These are phyloP conservation scores for Mucor circinelloides DNA, from an alignment of 371 early-diverging fungal genomes.

Conservation along the genomic window DNA sequence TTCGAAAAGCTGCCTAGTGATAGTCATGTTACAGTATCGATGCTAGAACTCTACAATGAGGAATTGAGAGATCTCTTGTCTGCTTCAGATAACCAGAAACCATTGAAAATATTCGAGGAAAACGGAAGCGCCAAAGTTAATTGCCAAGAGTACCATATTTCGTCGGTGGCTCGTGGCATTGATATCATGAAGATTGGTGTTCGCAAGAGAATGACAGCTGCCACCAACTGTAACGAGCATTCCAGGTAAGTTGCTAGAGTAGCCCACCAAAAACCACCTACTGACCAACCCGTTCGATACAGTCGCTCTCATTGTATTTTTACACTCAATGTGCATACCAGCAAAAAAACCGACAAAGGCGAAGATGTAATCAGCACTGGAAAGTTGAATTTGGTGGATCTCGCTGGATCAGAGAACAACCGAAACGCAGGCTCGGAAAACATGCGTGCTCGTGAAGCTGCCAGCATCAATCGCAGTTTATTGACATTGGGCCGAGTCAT, in stretches of 20 bases:
- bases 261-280: background rate
- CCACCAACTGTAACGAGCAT: conserved; percentile 89
- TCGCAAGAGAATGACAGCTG: conserved; percentile 78
- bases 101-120: conserved; percentile 66
- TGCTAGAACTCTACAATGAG: conserved; percentile 99
- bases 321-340: conserved; percentile 84
- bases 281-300: background rate
- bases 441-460: conserved; percentile 88
- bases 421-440: conserved; percentile 90
- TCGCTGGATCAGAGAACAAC: conserved; percentile 98
- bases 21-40: conserved; percentile 77
- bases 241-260: conserved; percentile 59
- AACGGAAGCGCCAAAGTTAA: conserved; percentile 82
- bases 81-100: conserved; percentile 40
- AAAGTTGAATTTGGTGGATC: conserved; percentile 94
- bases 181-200: conserved; percentile 76
- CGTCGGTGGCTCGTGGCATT: conserved; percentile 76
- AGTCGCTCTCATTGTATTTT: conserved; percentile 96
- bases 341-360: conserved; percentile 76
- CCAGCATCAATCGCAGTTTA: conserved; percentile 88
- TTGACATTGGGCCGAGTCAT: conserved; percentile 94
- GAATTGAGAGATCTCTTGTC: conserved; percentile 91
- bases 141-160: conserved; percentile 75
- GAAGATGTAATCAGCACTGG: conserved; percentile 88
- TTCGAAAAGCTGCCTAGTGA: conserved; percentile 70